phyloP scores from a whole-genome alignment of 2,329 filamentous ascomycete species.

The Aureobasidium namibiae region DNA sequence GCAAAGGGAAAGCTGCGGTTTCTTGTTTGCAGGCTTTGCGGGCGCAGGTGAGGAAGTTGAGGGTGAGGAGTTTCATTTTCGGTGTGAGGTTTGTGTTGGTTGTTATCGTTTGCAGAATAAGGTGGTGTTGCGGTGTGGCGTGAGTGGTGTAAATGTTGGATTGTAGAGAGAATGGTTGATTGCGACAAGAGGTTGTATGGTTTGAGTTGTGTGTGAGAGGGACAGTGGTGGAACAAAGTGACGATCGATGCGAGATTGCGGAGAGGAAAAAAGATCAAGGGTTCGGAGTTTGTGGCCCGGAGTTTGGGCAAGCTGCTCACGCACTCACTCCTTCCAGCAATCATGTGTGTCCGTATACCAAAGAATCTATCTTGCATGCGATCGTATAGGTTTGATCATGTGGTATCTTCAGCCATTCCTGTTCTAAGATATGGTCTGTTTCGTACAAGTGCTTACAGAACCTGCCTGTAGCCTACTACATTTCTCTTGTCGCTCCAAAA shows the following conservation, averaged over 20 bases:
- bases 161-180: not conserved
- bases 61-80: constrained; percentile 84
- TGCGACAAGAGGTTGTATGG: not conserved
- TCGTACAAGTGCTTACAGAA: too few relatives aligned
- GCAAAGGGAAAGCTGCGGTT: constrained; percentile 74
- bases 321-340: not conserved
- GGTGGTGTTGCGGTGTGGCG: too few relatives aligned
- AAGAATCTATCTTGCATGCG: too few relatives aligned
- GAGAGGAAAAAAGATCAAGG: not conserved
- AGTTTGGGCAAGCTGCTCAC: not conserved
- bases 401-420: too few relatives aligned
- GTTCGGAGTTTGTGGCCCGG: not conserved
- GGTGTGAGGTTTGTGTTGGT: not conserved
- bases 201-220: not conserved
- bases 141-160: too few relatives aligned
- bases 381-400: too few relatives aligned
- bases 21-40: constrained; percentile 88
- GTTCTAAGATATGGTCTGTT: too few relatives aligned
- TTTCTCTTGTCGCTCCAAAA: not conserved
- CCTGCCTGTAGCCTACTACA: too few relatives aligned
- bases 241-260: not conserved
- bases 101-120: not conserved
- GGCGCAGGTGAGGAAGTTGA: constrained; percentile 95
- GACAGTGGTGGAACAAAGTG: not conserved
- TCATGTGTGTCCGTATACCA: too few relatives aligned